Conservation (phyloP, 1,284 basidiomycete species). For the Marasmius tenuissimus region DNA sequence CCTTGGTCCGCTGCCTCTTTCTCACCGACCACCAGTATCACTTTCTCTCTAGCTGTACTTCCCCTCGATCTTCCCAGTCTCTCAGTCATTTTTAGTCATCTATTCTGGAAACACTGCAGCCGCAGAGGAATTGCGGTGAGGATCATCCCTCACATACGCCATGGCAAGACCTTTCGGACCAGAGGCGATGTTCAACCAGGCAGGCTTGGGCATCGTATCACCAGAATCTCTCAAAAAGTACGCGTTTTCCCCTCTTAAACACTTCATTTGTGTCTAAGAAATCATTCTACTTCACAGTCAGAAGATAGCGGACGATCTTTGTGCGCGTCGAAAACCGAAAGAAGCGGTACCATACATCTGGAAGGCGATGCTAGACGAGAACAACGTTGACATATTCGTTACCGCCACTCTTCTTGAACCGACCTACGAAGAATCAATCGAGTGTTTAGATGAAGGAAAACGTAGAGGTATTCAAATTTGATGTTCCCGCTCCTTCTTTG, state of each 20-base stretch:
- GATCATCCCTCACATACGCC: neutral
- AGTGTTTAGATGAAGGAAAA: constrained; percentile 13
- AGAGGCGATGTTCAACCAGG: neutral
- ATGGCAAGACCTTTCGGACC: neutral
- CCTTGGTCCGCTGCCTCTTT: too few species aligned
- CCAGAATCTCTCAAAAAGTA: constrained; percentile 5
- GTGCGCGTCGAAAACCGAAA: constrained; percentile 15
- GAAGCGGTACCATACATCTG: constrained; percentile 23
- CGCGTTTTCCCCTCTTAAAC: neutral
- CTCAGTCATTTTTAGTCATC: too few species aligned
- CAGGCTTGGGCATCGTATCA: neutral
- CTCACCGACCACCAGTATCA: too few species aligned
- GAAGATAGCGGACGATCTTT: neutral
- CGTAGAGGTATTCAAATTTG: constrained; percentile 7
- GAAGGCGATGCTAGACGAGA: constrained; percentile 24
- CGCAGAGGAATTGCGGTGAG: too few species aligned
- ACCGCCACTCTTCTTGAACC: constrained; percentile 17
- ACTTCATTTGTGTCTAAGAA: neutral
- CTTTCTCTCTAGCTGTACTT: too few species aligned
- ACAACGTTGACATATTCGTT: constrained; percentile 26
- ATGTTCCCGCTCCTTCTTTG: neutral
- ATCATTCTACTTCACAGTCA: neutral
- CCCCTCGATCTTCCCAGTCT: too few species aligned
- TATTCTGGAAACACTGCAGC: too few species aligned
- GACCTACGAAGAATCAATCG: constrained; percentile 16